Conservation (phyloP, 345 rosid species). For the Corchorus capsularis region DNA sequence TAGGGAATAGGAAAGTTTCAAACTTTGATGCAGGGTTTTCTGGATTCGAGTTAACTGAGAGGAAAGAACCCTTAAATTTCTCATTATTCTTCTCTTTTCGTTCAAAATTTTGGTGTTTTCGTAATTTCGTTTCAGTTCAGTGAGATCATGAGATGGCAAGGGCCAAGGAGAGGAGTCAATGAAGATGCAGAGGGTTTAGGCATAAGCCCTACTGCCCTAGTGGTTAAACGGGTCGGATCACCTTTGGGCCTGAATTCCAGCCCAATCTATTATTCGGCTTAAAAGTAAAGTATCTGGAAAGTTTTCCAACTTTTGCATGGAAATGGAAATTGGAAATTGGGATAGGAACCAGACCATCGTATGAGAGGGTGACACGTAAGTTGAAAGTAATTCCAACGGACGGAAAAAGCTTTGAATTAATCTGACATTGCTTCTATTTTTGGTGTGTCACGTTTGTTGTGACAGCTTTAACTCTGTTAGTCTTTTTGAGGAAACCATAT, state of each 20-base stretch:
- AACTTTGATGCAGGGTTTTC: conserved; percentile 21
- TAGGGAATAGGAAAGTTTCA: conserved; percentile 4
- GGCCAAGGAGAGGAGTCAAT: not conserved
- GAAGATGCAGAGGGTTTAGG: conserved; percentile 5
- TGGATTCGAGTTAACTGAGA: conserved; percentile 38
- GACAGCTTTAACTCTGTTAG: too few species aligned
- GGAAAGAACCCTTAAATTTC: conserved; percentile 44
- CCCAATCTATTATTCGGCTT: not conserved
- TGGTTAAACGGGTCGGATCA: not conserved
- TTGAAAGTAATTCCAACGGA: too few species aligned
- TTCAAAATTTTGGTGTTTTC: not conserved
- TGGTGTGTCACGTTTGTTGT: too few species aligned
- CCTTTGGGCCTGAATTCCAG: not conserved
- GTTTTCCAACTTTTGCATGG: too few species aligned
- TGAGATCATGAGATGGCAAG: not conserved
- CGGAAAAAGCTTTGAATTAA: too few species aligned
- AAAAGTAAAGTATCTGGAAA: too few species aligned
- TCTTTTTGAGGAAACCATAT: too few species aligned
- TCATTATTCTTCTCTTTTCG: conserved; percentile 33
- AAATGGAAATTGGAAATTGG: too few species aligned
- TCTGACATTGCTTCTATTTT: too few species aligned
- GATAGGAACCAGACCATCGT: too few species aligned
- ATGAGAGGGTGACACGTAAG: too few species aligned
- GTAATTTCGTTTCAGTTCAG: not conserved
- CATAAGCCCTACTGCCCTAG: not conserved